phyloP scores from a whole-genome alignment of 306 rosid species.

The Inga oerstediana region DNA sequence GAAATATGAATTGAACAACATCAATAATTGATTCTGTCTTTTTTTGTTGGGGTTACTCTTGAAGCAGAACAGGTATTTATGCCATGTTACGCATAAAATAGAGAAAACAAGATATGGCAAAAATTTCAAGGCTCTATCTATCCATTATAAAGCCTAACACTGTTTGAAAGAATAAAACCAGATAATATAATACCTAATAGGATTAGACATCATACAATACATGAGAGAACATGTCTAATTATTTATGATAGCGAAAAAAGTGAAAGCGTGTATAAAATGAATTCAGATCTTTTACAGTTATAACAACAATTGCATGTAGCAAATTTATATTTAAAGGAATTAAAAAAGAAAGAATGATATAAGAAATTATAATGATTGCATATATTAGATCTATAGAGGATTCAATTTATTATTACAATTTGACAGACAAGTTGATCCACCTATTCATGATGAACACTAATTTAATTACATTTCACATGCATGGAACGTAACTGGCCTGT shows the following conservation, averaged over 20 bases:
- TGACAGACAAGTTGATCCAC: neutral
- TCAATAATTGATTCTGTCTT: neutral
- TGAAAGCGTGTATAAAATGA: neutral
- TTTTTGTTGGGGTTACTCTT: neutral
- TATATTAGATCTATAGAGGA: neutral
- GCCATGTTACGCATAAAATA: neutral
- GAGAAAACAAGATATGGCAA: neutral
- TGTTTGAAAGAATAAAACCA: neutral
- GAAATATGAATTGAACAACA: neutral
- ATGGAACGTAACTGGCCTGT: neutral
- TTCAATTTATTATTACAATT: neutral
- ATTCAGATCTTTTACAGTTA: neutral
- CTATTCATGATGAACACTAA: neutral
- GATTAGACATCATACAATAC: neutral
- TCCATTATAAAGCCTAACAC: neutral
- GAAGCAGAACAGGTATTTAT: neutral
- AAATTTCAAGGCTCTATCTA: neutral
- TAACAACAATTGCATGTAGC: neutral
- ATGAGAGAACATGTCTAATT: neutral
- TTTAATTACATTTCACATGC: neutral
- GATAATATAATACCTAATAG: neutral
- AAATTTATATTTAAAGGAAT: neutral
- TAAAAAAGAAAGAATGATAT: neutral
- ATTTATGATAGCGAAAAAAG: neutral
- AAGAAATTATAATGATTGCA: neutral